Percentiles rank a stretch among this genome's conserved stretches.
phyloP scores from a whole-genome alignment of 2,329 filamentous ascomycete species.

The Neofusicoccum sp. region DNA sequence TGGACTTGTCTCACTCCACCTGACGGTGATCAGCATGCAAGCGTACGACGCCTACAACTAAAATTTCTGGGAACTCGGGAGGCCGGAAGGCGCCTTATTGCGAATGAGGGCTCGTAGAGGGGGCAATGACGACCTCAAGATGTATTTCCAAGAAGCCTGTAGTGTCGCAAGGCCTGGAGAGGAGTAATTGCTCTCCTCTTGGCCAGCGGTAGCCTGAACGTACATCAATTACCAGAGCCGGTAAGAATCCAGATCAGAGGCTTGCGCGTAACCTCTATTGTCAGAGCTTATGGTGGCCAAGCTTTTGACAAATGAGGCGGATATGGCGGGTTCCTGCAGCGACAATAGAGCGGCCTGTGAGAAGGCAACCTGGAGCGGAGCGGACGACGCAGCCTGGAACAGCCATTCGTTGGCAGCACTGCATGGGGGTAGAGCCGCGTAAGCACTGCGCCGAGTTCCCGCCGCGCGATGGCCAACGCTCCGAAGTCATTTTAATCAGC shows the following conservation, averaged over 20 bases:
- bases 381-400: neutral
- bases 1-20: constrained; percentile 7
- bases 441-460: constrained; percentile 14
- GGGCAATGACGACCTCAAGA: neutral
- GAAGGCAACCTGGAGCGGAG: neutral
- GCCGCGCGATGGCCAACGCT: neutral
- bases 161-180: neutral
- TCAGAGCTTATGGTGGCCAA: neutral
- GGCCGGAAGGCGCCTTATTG: neutral
- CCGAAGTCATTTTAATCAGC: constrained; percentile 3
- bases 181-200: neutral
- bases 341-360: neutral
- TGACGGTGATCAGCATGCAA: neutral
- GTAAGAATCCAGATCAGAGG: neutral
- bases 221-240: neutral
- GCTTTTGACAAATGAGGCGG: neutral
- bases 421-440: constrained; percentile 15
- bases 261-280: constrained; percentile 3
- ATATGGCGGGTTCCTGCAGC: constrained; percentile 6
- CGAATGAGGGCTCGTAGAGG: neutral
- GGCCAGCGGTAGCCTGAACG: neutral
- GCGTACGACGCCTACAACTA: neutral
- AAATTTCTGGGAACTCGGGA: neutral
- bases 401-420: constrained; percentile 1
- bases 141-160: neutral